phyloP scores from a whole-genome alignment of 805 yeast species.

The Cyberlindnera euphorbiiphila region DNA sequence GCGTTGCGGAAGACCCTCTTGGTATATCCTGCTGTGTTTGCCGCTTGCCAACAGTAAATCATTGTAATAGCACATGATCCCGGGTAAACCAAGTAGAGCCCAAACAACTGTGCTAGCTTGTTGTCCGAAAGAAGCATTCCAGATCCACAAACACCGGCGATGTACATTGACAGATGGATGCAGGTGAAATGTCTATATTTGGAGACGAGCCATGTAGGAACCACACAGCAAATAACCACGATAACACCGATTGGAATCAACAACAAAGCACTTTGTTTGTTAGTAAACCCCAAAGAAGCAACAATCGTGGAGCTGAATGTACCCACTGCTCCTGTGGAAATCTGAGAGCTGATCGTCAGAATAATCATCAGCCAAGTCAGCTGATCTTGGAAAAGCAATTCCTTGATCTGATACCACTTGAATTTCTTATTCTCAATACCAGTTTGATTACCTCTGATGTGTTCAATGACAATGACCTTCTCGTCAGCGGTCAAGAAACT shows the following conservation, averaged over 20 bases:
- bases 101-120: constrained; percentile 42
- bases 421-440: constrained; percentile 44
- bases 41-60: constrained; percentile 53
- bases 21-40: constrained; percentile 58
- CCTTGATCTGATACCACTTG: constrained; percentile 38
- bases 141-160: constrained; percentile 47
- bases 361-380: constrained; percentile 44
- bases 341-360: constrained; percentile 39
- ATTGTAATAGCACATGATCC: constrained; percentile 53
- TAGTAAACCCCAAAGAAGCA: constrained; percentile 18
- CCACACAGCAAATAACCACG: constrained; percentile 38
- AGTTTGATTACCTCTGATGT: constrained; percentile 40
- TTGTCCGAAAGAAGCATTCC: constrained; percentile 38
- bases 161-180: constrained; percentile 35
- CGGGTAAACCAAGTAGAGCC: constrained; percentile 46
- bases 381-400: constrained; percentile 38
- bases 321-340: constrained; percentile 42
- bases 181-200: constrained; percentile 32
- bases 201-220: constrained; percentile 35
- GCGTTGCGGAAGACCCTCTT: constrained; percentile 50
- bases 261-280: constrained; percentile 39
- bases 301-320: constrained; percentile 21
- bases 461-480: constrained; percentile 36
- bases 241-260: constrained; percentile 54
- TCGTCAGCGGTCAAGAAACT: constrained; percentile 35